A percentile compares a stretch with the other conserved stretches of the same genome.
Conservation (phyloP, 305 asterid genomes). For the Coffea humblotiana region DNA sequence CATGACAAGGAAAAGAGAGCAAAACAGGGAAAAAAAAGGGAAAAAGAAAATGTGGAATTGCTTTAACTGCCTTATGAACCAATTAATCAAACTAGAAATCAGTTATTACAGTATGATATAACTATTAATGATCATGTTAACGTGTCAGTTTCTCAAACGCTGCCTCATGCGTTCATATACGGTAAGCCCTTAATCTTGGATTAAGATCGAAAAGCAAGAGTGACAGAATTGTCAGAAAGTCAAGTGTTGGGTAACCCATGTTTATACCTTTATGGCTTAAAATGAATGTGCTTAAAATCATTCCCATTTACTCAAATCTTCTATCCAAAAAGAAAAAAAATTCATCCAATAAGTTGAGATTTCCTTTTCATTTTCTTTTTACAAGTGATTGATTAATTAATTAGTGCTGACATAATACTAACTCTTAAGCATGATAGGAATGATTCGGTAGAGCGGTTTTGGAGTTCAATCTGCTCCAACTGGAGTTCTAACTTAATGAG, state of each 20-base stretch:
- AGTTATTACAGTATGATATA: background rate
- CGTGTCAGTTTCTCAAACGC: background rate
- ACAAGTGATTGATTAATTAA: background rate
- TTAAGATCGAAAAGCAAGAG: background rate
- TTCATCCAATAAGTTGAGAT: background rate
- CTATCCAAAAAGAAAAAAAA: background rate
- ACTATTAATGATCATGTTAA: background rate
- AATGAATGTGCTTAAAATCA: background rate
- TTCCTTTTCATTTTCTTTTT: too few species aligned
- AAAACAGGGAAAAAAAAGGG: background rate
- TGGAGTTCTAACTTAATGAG: background rate
- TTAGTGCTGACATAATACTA: background rate
- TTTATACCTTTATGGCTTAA: background rate
- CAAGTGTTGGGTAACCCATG: background rate
- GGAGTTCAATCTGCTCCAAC: constrained; percentile 1
- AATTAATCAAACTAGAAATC: background rate
- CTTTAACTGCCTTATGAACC: background rate
- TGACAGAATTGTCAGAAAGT: background rate
- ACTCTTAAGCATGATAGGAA: background rate
- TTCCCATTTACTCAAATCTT: background rate
- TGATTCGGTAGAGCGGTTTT: background rate
- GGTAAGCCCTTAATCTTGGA: background rate
- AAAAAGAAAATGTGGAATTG: background rate
- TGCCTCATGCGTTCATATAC: background rate
- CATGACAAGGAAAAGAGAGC: background rate